A percentile compares a stretch with the other conserved stretches of the same genome.
Conservation (phyloP, 139 green algal species). For the Coelastrella sp. region DNA sequence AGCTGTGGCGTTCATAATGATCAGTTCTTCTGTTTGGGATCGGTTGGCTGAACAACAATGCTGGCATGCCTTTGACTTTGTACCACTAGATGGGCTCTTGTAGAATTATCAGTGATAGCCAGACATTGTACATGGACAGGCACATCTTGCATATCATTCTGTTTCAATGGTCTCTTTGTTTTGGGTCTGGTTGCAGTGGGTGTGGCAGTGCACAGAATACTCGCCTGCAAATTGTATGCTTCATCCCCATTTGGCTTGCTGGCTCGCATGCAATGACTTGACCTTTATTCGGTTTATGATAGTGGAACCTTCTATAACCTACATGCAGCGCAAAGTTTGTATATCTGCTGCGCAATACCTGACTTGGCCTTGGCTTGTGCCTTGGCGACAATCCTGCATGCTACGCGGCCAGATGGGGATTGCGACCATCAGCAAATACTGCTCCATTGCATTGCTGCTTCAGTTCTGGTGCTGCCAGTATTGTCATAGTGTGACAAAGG, state of each 20-base stretch:
- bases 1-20: too few species aligned
- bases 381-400: slow-evolving; percentile 10
- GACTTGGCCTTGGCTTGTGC: not conserved
- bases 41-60: too few species aligned
- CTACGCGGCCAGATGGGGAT: slow-evolving; percentile 18
- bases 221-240: not conserved
- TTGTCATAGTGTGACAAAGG: too few species aligned
- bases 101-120: not conserved
- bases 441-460: too few species aligned
- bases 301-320: slow-evolving; percentile 12
- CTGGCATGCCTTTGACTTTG: not conserved
- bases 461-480: too few species aligned
- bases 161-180: not conserved
- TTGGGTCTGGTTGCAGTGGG: not conserved
- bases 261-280: slow-evolving; percentile 41
- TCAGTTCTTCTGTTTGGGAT: too few species aligned
- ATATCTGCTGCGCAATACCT: not conserved
- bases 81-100: not conserved
- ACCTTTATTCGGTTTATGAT: slow-evolving; percentile 22
- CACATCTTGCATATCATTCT: not conserved
- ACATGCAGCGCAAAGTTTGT: not conserved
- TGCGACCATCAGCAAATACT: not conserved
- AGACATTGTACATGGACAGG: slow-evolving; percentile 23
- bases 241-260: slow-evolving; percentile 4
- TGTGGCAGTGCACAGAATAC: too few species aligned